These are phyloP conservation scores for Pythium plurisporium DNA, from an alignment of 352 stramenopile genomes.

Conservation along the genomic window DNA sequence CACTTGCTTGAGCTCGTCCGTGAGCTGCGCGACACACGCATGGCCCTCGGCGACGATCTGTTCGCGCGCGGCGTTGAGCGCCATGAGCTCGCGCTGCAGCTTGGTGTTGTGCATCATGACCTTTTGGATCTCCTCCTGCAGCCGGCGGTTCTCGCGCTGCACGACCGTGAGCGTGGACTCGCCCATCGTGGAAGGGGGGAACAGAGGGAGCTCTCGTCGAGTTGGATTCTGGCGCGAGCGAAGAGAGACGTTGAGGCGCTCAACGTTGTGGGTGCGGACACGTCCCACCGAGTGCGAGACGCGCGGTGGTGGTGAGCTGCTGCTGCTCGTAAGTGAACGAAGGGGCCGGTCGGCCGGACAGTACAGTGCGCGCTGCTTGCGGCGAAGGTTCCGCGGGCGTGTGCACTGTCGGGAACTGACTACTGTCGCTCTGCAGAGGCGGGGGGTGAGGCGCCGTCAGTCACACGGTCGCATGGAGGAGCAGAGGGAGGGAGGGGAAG, in stretches of 20 bases:
- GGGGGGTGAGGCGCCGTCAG: no score
- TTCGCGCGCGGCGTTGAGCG: constrained; percentile 44
- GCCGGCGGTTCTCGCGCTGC: constrained; percentile 50
- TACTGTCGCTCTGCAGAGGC: no score
- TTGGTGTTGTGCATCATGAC: constrained; percentile 56
- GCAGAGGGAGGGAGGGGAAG: neutral
- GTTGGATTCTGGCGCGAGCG: no score
- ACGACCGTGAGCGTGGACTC: constrained; percentile 20
- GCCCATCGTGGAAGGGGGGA: neutral
- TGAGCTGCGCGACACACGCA: constrained; percentile 40
- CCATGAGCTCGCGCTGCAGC: constrained; percentile 58
- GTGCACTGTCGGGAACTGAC: neutral
- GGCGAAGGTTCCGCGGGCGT: no score
- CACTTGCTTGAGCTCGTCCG: constrained; percentile 34
- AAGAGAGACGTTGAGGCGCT: neutral
- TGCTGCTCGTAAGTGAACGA: no score
- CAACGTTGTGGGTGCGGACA: no score
- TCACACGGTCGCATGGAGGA: no score
- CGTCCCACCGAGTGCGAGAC: no score
- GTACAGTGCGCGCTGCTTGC: no score
- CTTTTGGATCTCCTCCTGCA: constrained; percentile 51
- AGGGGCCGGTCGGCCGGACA: no score
- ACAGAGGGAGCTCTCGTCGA: no score
- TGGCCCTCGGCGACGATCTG: constrained; percentile 33
- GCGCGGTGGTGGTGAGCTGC: no score